Percentiles rank a stretch among this genome's conserved stretches.
Conservation (phyloP, 345 rosid species). For the Populus deltoides region DNA sequence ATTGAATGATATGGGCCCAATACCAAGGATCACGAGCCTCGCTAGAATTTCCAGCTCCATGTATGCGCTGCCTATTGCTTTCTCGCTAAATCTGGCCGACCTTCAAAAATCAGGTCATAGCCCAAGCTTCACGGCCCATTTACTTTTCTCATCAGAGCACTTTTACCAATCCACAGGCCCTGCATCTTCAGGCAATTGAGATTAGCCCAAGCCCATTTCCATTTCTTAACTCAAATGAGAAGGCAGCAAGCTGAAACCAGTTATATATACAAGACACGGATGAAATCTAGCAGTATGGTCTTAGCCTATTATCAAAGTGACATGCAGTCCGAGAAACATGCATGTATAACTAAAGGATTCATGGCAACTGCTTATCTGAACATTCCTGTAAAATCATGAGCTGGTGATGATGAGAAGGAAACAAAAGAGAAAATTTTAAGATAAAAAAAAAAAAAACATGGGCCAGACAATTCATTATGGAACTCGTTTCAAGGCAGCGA, state of each 20-base stretch:
- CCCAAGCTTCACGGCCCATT: background rate
- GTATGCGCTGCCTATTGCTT: background rate
- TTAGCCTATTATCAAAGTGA: background rate
- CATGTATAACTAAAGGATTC: background rate
- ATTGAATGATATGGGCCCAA: background rate
- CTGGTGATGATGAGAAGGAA: background rate
- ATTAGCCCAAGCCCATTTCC: background rate
- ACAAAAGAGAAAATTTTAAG: background rate
- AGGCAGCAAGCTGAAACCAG: too few relatives aligned
- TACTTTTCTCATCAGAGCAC: background rate
- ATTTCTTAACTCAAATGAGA: background rate
- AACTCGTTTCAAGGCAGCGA: constrained; percentile 5
- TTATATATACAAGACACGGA: background rate
- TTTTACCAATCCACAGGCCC: background rate
- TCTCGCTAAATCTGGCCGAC: background rate
- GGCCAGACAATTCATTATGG: constrained; percentile 4
- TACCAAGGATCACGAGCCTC: background rate
- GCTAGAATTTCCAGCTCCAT: background rate
- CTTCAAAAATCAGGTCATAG: background rate
- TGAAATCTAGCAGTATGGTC: background rate
- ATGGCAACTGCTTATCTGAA: background rate
- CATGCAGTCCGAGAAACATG: background rate
- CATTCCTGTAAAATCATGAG: constrained; percentile 6
- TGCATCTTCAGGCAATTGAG: background rate
- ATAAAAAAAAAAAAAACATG: background rate